These are phyloP conservation scores for Bryopsis sp. DNA, from an alignment of 139 green algal genomes.

Conservation along the genomic window DNA sequence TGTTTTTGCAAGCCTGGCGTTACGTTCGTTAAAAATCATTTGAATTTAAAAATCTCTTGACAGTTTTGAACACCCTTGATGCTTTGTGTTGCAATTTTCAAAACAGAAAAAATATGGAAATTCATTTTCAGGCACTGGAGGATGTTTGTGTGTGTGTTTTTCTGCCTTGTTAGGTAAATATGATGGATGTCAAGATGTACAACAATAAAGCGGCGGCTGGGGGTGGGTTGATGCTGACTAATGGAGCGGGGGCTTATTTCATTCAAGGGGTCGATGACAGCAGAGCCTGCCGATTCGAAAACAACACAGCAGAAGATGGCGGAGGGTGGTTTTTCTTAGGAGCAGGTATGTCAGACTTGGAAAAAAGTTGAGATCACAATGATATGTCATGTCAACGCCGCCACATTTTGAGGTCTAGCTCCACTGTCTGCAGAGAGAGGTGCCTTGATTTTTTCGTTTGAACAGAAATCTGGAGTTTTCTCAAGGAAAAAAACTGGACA, in stretches of 20 bases:
- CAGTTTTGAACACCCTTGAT: not conserved
- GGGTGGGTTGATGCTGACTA: not conserved
- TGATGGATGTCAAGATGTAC: not conserved
- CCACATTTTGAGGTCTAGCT: too few species aligned
- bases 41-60: not conserved
- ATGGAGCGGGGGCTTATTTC: conserved; percentile 5
- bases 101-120: too few species aligned
- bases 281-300: not conserved
- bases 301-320: conserved; percentile 9
- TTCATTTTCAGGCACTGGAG: too few species aligned
- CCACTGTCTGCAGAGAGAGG: too few species aligned
- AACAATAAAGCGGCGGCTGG: conserved; percentile 6
- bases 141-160: too few species aligned
- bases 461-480: too few species aligned
- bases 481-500: too few species aligned
- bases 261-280: not conserved
- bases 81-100: too few species aligned
- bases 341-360: not conserved
- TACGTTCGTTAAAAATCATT: conserved; percentile 1
- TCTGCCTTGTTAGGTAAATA: conserved; percentile 3
- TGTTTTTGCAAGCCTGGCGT: too few species aligned
- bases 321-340: conserved; percentile 15
- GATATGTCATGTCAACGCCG: not conserved
- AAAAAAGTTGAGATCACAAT: not conserved
- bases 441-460: too few species aligned